phyloP scores from a whole-genome alignment of 371 early-diverging fungal species.

The Smittium culicis region DNA sequence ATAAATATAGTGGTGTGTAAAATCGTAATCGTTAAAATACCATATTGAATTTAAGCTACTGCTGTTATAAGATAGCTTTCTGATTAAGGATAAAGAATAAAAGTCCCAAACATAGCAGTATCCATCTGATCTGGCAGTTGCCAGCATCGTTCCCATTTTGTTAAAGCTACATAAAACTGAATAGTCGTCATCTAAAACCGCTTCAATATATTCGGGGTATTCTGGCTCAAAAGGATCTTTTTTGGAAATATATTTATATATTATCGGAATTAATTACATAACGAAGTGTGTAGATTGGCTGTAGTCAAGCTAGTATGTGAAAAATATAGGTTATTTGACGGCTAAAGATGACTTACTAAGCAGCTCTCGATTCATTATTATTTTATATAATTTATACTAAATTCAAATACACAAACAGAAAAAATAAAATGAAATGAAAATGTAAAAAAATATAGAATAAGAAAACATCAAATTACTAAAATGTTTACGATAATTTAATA shows the following conservation, averaged over 20 bases:
- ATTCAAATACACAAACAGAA: no score
- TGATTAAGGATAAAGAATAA: conserved; percentile 58
- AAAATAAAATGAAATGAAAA: no score
- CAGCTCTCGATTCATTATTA: neutral
- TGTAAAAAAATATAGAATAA: no score
- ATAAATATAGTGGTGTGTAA: no score
- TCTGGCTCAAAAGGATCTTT: conserved; percentile 76
- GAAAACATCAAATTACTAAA: no score
- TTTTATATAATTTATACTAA: no score
- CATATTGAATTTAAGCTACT: conserved; percentile 57
- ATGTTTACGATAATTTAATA: no score
- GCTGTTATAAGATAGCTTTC: conserved; percentile 57
- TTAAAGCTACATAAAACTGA: conserved; percentile 51
- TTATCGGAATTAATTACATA: conserved; percentile 13
- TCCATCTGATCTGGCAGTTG: conserved; percentile 71
- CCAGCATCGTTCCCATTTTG: conserved; percentile 56
- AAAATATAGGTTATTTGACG: no score
- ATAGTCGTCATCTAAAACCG: conserved; percentile 58
- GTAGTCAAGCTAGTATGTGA: no score
- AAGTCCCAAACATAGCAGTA: conserved; percentile 73
- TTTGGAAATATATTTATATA: conserved; percentile 14
- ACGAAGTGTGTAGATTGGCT: neutral
- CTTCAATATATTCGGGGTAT: conserved; percentile 65
- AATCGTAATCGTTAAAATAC: no score
- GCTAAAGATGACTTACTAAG: no score